Conservation (phyloP, 1,139 yeast species). For the Hanseniaspora sp. region DNA sequence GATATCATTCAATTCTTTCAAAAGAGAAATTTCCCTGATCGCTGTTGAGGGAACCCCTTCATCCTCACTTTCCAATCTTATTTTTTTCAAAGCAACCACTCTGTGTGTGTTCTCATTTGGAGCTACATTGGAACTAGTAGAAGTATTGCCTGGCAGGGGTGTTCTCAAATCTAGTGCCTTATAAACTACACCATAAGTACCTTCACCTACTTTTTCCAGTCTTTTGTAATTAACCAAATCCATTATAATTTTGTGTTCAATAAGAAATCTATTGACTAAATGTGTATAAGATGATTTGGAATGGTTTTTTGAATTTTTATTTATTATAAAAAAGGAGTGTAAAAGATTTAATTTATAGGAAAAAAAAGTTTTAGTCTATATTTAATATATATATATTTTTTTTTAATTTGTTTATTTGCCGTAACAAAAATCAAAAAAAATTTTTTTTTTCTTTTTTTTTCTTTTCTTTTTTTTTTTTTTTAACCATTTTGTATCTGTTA, state of each 20-base stretch:
- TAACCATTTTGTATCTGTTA: no score
- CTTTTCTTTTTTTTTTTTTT: no score
- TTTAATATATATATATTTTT: no score
- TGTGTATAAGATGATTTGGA: no score
- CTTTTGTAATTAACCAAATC: constrained; percentile 85
- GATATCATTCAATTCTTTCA: constrained; percentile 86
- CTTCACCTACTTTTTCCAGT: constrained; percentile 95
- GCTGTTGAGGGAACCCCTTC: constrained; percentile 99
- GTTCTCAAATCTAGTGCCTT: constrained; percentile 75
- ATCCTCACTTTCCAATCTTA: constrained; percentile 90
- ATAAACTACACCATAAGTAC: constrained; percentile 95
- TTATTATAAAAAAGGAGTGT: no score
- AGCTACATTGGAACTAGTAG: neutral
- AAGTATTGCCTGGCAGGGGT: neutral
- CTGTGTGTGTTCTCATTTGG: constrained; percentile 55
- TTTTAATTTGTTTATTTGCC: no score
- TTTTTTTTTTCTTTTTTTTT: no score
- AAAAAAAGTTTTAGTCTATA: no score
- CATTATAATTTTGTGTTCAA: constrained; percentile 29
- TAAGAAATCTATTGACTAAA: no score
- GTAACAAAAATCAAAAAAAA: no score
- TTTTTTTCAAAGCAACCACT: constrained; percentile 87
- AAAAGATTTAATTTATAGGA: no score
- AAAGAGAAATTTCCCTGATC: constrained; percentile 83
- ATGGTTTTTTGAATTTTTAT: no score